Evolutionary conservation across 257 asterid genomes (phyloP), one percentile per base, ranked within the genome.

Genomic region (Nicotiana knightiana): DNA sequence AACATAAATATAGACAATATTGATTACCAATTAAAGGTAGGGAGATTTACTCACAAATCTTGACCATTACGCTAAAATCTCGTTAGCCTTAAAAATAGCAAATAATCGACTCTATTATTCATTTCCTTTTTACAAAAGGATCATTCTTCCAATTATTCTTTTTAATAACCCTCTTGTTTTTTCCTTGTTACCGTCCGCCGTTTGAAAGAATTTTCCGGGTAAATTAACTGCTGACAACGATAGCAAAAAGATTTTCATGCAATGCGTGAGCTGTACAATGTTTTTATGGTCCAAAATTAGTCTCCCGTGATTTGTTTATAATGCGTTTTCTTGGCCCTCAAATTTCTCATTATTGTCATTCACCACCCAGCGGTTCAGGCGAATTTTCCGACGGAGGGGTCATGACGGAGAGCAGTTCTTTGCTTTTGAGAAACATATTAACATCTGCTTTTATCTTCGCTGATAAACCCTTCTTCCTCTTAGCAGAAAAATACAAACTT

Each of bases 401-500:
- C 17, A 75, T 75, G 80, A 75, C 80, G 26, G 80, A 51, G 17
- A 75, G 46, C 28, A 75, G 46, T 51, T 51, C 16, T 26, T 51
- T 90, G 66, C 86, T 93, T 71, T 84, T 94, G 2, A 82, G 90
- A 66, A 94, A 89, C 85, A 8, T 92, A 2, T 37, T 93, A 21
- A 82, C 93, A 51, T 85, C 91, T 1, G 33, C 91, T 4, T 91
- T 91, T 32, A 13, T 88, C 32, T 67, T 65, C n/a, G 89, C 95
- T 13, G 91, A 93, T 48, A 91, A 89, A 85, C 81, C 91, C 83
- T 85, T 92, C 1, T n/a, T 77, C 10, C 43, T 83, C 59, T 81
- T 91, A 8, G 83, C 92, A 0, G 87, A 84, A 11, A 89, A 85
- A n/a, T 84, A 83, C 79, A 85, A 83, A 43, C 82, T 89, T 82